Conservation (phyloP, 768 basidiomycete genomes). For the Austroboletus eburneus region DNA sequence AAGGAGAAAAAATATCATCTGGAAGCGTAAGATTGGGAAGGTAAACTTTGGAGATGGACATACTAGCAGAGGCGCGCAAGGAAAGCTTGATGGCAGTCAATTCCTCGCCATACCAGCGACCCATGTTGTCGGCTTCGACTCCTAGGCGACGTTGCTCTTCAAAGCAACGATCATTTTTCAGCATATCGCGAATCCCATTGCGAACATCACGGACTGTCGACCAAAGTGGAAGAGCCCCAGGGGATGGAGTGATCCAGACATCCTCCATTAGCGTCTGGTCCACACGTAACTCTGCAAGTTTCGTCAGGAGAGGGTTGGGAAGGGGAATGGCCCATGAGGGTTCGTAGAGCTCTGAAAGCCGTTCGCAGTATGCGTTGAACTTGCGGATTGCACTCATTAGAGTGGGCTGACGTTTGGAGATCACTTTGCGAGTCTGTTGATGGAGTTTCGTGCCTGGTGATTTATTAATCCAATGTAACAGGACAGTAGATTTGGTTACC, state of each 20-base stretch:
- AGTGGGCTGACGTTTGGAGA: not conserved
- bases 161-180: not conserved
- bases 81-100: slow-evolving; percentile 23
- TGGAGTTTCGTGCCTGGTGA: not conserved
- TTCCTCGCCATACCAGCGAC: slow-evolving; percentile 33
- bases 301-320: not conserved
- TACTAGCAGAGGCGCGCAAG: not conserved
- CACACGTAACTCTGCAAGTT: not conserved
- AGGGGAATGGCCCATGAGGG: not conserved
- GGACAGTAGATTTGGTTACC: slow-evolving; percentile 28
- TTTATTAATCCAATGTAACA: too few relatives aligned
- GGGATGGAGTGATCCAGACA: not conserved
- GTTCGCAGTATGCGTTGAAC: not conserved
- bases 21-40: not conserved
- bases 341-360: not conserved
- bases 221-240: not conserved
- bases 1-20: not conserved
- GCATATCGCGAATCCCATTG: not conserved
- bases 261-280: not conserved
- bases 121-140: slow-evolving; percentile 25
- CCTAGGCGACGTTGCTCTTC: not conserved
- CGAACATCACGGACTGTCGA: not conserved
- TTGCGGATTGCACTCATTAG: not conserved
- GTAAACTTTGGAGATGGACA: not conserved
- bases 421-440: not conserved